Percentiles rank a stretch among this genome's conserved stretches.
Evolutionary conservation across 345 rosid species (phyloP).

Genomic region (Geranium rotundifolium): DNA sequence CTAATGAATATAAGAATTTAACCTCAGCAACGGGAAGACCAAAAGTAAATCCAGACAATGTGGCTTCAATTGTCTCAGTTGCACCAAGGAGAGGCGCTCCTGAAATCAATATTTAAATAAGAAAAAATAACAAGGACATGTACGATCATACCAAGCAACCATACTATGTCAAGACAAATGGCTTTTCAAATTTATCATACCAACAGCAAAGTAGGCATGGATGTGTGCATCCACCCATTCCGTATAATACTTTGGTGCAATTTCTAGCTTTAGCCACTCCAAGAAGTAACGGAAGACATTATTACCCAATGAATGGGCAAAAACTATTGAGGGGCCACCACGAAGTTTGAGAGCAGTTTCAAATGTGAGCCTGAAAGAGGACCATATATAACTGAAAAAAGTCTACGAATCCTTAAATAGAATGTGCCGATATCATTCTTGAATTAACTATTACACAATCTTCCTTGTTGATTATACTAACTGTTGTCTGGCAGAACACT

Average conservation of each 20-base stretch:
- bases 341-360: slow-evolving; percentile 88
- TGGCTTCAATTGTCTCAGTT: slow-evolving; percentile 58
- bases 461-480: background rate
- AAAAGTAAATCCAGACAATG: slow-evolving; percentile 74
- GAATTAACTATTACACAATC: background rate
- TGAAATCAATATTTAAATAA: slow-evolving; percentile 18
- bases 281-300: slow-evolving; percentile 87
- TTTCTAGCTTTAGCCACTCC: slow-evolving; percentile 97
- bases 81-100: slow-evolving; percentile 98
- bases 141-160: slow-evolving; percentile 6
- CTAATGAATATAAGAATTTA: slow-evolving; percentile 21
- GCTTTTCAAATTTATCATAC: slow-evolving; percentile 30
- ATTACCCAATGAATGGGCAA: slow-evolving; percentile 98
- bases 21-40: slow-evolving; percentile 99
- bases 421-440: no score
- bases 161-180: slow-evolving; percentile 2
- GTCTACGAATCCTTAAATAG: slow-evolving; percentile 3
- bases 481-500: slow-evolving; percentile 2
- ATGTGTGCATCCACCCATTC: slow-evolving; percentile 92
- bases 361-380: slow-evolving; percentile 61
- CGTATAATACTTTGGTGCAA: slow-evolving; percentile 85
- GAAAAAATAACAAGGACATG: slow-evolving; percentile 11
- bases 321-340: slow-evolving; percentile 87
- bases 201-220: slow-evolving; percentile 90
- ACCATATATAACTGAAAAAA: slow-evolving; percentile 3